These are phyloP conservation scores for Penicillium manginii DNA, from an alignment of 495 filamentous ascomycete genomes.

Conservation along the genomic window DNA sequence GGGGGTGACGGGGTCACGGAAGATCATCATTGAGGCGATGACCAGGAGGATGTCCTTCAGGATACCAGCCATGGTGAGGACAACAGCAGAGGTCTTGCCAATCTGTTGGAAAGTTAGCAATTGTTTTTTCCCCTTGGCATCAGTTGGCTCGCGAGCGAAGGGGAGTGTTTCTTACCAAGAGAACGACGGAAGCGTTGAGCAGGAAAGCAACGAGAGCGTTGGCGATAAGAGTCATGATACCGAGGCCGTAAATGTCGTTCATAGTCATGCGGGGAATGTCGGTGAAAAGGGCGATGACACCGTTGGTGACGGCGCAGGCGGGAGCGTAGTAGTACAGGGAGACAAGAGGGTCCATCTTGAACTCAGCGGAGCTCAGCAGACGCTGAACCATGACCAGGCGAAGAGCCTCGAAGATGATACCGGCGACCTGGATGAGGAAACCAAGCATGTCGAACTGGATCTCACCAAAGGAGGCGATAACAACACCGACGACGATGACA, in stretches of 20 bases:
- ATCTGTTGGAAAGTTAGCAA: conserved; percentile 63
- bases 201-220: conserved; percentile 83
- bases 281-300: conserved; percentile 69
- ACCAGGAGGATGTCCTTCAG: conserved; percentile 96
- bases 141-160: not conserved
- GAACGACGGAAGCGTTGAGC: conserved; percentile 86
- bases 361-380: conserved; percentile 80
- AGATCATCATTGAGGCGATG: conserved; percentile 81
- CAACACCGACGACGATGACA: conserved; percentile 82
- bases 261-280: conserved; percentile 71
- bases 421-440: conserved; percentile 78
- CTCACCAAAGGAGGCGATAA: conserved; percentile 85
- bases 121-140: not conserved
- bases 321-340: conserved; percentile 94
- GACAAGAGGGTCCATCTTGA: conserved; percentile 94
- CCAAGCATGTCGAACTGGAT: conserved; percentile 83
- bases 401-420: conserved; percentile 82
- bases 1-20: conserved; percentile 73
- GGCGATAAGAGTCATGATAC: conserved; percentile 69
- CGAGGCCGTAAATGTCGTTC: conserved; percentile 70
- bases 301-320: conserved; percentile 84
- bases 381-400: conserved; percentile 87
- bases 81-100: conserved; percentile 90
- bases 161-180: conserved; percentile 65
- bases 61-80: conserved; percentile 92